Evolutionary conservation across 108 stramenopile species (phyloP), one percentile per base, ranked within the genome.

Genomic region (Epithemia pelagica): DNA sequence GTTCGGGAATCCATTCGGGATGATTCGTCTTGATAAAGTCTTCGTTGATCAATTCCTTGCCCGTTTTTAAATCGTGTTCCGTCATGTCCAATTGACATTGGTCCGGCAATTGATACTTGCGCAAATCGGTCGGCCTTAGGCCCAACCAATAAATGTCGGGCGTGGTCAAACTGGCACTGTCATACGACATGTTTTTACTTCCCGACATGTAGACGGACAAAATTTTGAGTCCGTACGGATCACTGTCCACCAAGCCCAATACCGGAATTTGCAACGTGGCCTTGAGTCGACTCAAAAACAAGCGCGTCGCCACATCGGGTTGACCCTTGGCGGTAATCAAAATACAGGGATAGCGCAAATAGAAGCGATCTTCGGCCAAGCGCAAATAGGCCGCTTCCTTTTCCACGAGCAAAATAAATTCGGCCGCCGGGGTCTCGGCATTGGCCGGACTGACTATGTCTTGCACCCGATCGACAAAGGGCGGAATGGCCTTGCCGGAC

Each of bases 381-480:
- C 98, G 88, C 96, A 97, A 96, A 74, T 97, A 98, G 2, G 96
- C 98, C 67, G 98, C 98, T 67, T 98, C 98, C 75, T 98, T 98
- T 78, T 98, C 98, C 28, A 98, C 96, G 64, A 98, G 65, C 26
- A 98, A 68, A 63, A 98, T 89, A 73, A 98, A 98, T 68, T 96
- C 92, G 25, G 98, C 98, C 76, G 96, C 96, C n/a, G n/a, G n/a
- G n/a, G n/a, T n/a, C n/a, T n/a, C n/a, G n/a, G n/a, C n/a, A n/a
- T n/a, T n/a, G 15, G 10, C 37, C 10, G 15, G 10, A 53, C 77
- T 87, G 59, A 66, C 76, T 64, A 98, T 94, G 64, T 97, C 82
- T 23, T 91, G 86, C 76, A 98, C 96, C 76, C 96, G 96, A 72
- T 98, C 98, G 67, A 96, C 95, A 73, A 93, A 95, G 19, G 98